phyloP scores from a whole-genome alignment of 2,329 filamentous ascomycete genomes.

The Colletotrichum tanaceti region DNA sequence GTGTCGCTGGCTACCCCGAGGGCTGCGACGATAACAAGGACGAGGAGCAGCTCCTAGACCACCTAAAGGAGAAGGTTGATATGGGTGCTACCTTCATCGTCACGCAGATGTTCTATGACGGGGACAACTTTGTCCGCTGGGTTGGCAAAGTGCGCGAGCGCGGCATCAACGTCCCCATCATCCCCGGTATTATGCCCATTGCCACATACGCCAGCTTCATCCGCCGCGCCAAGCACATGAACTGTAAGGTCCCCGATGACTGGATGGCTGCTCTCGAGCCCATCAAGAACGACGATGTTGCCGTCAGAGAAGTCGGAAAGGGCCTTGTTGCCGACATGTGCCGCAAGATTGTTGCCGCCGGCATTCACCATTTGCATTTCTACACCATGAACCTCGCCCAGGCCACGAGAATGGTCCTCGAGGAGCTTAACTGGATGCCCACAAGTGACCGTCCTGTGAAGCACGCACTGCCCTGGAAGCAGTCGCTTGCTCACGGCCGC shows the following conservation, averaged over 20 bases:
- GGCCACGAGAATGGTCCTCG: conserved; percentile 91
- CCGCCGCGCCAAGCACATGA: conserved; percentile 89
- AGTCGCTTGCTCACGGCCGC: conserved; percentile 88
- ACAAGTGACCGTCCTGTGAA: conserved; percentile 81
- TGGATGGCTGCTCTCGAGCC: conserved; percentile 89
- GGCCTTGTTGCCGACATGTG: conserved; percentile 90
- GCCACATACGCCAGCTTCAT: conserved; percentile 95
- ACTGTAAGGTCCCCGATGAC: conserved; percentile 81
- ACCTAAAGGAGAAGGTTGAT: conserved; percentile 94
- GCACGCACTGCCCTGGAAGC: conserved; percentile 95
- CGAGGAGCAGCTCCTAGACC: conserved; percentile 85
- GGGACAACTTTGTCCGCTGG: conserved; percentile 94
- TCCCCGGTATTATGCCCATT: conserved; percentile 89
- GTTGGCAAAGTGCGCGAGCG: conserved; percentile 84
- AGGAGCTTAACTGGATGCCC: conserved; percentile 86
- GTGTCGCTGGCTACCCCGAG: conserved; percentile 96
- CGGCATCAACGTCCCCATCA: conserved; percentile 85
- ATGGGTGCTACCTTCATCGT: conserved; percentile 93
- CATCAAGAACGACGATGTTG: conserved; percentile 95
- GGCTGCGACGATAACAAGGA: conserved; percentile 94
- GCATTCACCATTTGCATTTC: conserved; percentile 92
- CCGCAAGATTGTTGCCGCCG: conserved; percentile 82
- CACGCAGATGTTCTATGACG: conserved; percentile 99
- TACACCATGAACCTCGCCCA: conserved; percentile 99
- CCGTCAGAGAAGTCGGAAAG: conserved; percentile 90